Evolutionary conservation across 2,329 filamentous ascomycete species (phyloP).

Genomic region (Colletotrichum cordylinicola): DNA sequence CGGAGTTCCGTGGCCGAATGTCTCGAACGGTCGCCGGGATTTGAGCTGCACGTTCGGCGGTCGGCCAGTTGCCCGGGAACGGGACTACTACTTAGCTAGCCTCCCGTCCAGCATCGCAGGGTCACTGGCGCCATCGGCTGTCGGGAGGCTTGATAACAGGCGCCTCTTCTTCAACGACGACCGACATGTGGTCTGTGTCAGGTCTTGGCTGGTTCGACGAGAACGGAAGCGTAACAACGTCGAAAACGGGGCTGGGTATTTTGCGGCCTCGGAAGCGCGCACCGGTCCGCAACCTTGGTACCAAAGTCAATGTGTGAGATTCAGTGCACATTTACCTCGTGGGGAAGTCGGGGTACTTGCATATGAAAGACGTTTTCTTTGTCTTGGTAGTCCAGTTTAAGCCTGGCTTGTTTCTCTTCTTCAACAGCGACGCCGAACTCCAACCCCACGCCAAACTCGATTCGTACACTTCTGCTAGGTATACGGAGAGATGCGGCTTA

Average conservation of each 20-base stretch:
- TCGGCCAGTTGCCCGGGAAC: not conserved
- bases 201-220: not conserved
- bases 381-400: conserved; percentile 11
- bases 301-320: not conserved
- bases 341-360: conserved; percentile 13
- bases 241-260: conserved; percentile 7
- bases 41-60: conserved; percentile 8
- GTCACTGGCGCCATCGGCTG: not conserved
- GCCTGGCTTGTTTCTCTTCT: not conserved
- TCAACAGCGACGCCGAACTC: not conserved
- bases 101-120: not conserved
- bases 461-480: not conserved
- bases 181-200: conserved; percentile 2
- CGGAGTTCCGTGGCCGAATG: conserved; percentile 20
- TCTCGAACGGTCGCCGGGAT: conserved; percentile 11
- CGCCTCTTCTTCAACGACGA: conserved; percentile 19
- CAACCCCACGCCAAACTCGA: not conserved
- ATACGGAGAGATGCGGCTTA: not conserved
- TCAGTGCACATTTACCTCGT: conserved; percentile 11
- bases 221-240: not conserved
- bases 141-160: conserved; percentile 7
- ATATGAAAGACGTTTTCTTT: conserved; percentile 21
- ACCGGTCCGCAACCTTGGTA: conserved; percentile 7
- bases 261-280: not conserved
- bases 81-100: conserved; percentile 4